Evolutionary conservation across 129 eudicot genomes (phyloP), one percentile per base, ranked within the genome.

Genomic region (Lonicera japonica): DNA sequence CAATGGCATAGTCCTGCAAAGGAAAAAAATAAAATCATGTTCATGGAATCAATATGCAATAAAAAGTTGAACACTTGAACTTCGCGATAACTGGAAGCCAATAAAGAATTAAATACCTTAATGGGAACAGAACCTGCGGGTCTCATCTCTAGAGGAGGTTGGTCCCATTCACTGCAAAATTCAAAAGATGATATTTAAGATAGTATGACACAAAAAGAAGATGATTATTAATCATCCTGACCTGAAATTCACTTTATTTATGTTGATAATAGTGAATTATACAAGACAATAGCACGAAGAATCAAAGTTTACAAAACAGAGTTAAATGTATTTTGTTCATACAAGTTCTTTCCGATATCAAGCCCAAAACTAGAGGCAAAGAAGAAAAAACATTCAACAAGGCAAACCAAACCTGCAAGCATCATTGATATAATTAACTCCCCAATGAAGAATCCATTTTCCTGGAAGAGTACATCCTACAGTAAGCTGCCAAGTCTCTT

Each of bases 401-500:
- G 17, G 41, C 43, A 41, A 60, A 51, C 34, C 78, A 65, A 78
- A 88, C 99, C 99, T 94, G 76, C 96, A 95, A 73, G 56, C 51
- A 59, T 88, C 99, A 40, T 81, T 80, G 47, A 81, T 73, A 64
- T 82, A 82, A 72, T 77, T 82, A 69, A 94, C 99, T 61, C 99
- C 99, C 99, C 99, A 94, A 62, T 94, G 99, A 81, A 94, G 95
- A 75, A 88, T 65, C 99, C 99, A 94, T 58, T 94, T 88, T 63
- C 99, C 99, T 11, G 96, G 96, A 73, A 94, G 78, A 61, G 63
- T 80, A 76, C 96, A 94, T 43, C 96, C 96, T 75, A 94, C 82
- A 22, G 63, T 80, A 67, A 94, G 90, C 77, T 76, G 82, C 99
- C 96, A 85, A 34, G 80, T 57, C 46, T 81, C 87, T 48, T 74